Evolutionary conservation across 2,329 filamentous ascomycete genomes (phyloP), one percentile per base, ranked within the genome.

Genomic region (Monosporascus sp.): DNA sequence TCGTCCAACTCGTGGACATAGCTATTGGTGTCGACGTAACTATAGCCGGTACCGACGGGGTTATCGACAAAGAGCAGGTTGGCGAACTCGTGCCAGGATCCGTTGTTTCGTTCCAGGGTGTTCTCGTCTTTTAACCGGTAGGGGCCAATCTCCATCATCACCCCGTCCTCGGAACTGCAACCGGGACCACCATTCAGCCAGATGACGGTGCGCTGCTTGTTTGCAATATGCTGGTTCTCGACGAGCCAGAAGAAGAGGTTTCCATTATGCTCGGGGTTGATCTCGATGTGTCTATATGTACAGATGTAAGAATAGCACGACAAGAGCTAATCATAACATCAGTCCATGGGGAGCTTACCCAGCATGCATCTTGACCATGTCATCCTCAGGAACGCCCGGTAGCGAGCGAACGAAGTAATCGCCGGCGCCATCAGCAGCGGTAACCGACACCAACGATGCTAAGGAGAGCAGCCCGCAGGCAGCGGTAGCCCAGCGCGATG

Each of bases 171-270:
- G 27, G 93, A 97, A 71, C 91, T 97, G 72, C 94, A 99, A 27
- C 95, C 94, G 1, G 94, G 94, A 0, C 94, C 95, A 51, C 94
- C 95, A 68, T 99, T 99, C 54, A 99, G 75, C 94, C 95, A 99
- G 65, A 99, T 86, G 11, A 99, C 88, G 3, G 92, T 96, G 54
- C 94, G 84, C 70, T 94, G 89, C 63, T 82, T 84, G 68, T 97
- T 89, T 53, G 91, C 93, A 61, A 99, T 96, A 70, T 99, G 94
- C 62, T 89, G 83, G 69, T 97, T 97, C 69, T 96, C 85, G 69
- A 89, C 97, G 67, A 97, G 90, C 94, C 94, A 99, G 78, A 99
- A 99, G 78, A 97, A 99, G 19, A 99, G 75, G 71, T 97, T 96
- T 62, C 91, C 93, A 68, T 97, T 91, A 69, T 88, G 82, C 60